A percentile compares a stretch with the other conserved stretches of the same genome.
Conservation (phyloP, 192 early-diverging fungal species). For the Podila clonocystis region DNA sequence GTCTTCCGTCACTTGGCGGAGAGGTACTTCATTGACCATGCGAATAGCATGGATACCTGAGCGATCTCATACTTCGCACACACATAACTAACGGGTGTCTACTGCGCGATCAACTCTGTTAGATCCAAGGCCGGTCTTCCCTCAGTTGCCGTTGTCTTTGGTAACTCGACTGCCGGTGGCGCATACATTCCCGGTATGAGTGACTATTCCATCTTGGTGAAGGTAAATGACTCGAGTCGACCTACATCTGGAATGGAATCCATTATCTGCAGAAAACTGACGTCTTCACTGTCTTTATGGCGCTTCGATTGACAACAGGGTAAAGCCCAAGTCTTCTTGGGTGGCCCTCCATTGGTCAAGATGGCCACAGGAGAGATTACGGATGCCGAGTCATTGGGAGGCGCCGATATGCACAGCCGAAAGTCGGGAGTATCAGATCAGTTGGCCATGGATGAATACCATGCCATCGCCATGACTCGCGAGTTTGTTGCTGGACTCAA, state of each 20-base stretch:
- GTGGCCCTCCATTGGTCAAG: conserved; percentile 73
- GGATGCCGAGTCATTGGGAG: conserved; percentile 72
- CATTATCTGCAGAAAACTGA: not conserved
- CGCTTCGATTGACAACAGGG: conserved; percentile 34
- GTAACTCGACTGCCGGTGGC: conserved; percentile 73
- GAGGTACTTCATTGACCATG: conserved; percentile 29
- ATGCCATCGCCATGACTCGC: conserved; percentile 70
- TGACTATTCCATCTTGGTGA: conserved; percentile 75
- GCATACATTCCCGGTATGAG: conserved; percentile 73
- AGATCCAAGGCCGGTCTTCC: conserved; percentile 71
- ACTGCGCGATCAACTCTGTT: not conserved
- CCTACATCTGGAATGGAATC: not conserved
- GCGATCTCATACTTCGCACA: too few species aligned
- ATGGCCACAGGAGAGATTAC: conserved; percentile 76
- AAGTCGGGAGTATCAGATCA: conserved; percentile 73
- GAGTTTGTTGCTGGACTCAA: conserved; percentile 69
- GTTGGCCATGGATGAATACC: conserved; percentile 67
- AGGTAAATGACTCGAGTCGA: conserved; percentile 37
- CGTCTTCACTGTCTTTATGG: not conserved
- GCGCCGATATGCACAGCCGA: conserved; percentile 76
- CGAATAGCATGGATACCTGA: not conserved
- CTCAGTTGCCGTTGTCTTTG: conserved; percentile 71
- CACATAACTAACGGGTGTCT: too few species aligned
- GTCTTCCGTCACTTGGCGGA: conserved; percentile 67
- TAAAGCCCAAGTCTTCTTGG: conserved; percentile 73